phyloP scores from a whole-genome alignment of 768 basidiomycete genomes.

The Auriculariales sp. region DNA sequence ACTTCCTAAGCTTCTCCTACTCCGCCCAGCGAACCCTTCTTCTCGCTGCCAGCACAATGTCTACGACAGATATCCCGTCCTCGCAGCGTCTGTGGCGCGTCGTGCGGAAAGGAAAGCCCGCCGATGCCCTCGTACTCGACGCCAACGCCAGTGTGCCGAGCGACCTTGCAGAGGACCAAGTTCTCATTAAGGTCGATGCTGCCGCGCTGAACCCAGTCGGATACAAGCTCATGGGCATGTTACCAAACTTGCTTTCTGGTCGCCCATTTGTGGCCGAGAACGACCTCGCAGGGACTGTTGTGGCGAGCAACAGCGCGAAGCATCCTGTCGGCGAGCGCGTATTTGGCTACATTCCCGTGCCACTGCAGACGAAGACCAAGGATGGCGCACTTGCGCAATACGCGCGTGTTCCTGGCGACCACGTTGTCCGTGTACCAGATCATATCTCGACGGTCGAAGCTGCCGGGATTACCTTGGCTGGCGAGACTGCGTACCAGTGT shows the following conservation, averaged over 20 bases:
- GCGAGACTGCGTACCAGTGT: constrained; percentile 41
- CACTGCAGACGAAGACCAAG: constrained; percentile 23
- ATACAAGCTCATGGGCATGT: constrained; percentile 29
- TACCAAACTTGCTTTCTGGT: constrained; percentile 31
- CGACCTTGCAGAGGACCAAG: constrained; percentile 22
- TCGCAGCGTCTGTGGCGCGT: no score
- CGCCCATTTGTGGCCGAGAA: constrained; percentile 43
- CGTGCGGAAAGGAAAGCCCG: constrained; percentile 15
- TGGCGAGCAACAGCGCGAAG: constrained; percentile 34
- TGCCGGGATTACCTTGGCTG: constrained; percentile 46
- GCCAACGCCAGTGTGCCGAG: constrained; percentile 16
- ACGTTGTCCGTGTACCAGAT: constrained; percentile 27
- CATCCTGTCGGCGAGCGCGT: constrained; percentile 49
- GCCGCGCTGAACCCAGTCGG: constrained; percentile 58
- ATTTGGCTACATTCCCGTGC: no score
- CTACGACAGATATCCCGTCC: no score
- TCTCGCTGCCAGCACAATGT: no score
- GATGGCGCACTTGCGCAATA: constrained; percentile 52
- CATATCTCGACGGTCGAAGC: constrained; percentile 41
- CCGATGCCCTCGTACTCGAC: constrained; percentile 16
- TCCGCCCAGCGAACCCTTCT: no score
- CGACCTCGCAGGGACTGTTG: constrained; percentile 52
- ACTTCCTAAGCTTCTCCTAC: no score
- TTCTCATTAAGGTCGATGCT: constrained; percentile 37
- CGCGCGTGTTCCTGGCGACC: no score